phyloP scores from a whole-genome alignment of 306 rosid genomes.

The Fragaria iinumae region DNA sequence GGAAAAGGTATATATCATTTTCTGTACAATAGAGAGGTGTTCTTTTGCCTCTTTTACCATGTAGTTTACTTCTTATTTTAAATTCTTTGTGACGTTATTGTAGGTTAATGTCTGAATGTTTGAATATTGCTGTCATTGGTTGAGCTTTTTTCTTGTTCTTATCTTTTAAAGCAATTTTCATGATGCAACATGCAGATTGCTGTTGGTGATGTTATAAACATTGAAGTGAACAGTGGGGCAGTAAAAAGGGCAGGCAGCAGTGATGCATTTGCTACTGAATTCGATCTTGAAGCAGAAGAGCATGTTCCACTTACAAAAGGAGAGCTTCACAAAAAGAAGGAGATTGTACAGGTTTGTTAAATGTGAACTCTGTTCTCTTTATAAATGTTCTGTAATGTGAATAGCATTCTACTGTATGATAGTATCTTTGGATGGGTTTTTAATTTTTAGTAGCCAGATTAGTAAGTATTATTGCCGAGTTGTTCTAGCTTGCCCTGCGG shows the following conservation, averaged over 20 bases:
- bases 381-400: constrained; percentile 8
- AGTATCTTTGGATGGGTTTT: neutral
- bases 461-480: neutral
- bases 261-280: constrained; percentile 96
- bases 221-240: constrained; percentile 97
- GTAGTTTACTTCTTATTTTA: neutral
- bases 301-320: constrained; percentile 99
- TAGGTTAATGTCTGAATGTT: neutral
- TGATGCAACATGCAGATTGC: constrained; percentile 58
- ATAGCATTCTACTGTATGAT: neutral
- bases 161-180: constrained; percentile 4
- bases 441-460: neutral
- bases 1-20: constrained; percentile 60
- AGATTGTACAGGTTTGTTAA: constrained; percentile 83
- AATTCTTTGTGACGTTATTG: neutral
- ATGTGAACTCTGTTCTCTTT: constrained; percentile 20
- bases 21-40: too few relatives aligned
- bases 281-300: constrained; percentile 98
- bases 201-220: constrained; percentile 90
- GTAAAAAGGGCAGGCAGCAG: constrained; percentile 96
- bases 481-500: neutral
- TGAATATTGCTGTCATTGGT: neutral
- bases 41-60: neutral
- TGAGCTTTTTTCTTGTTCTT: neutral
- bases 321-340: constrained; percentile 97